A percentile compares a stretch with the other conserved stretches of the same genome.
phyloP scores from a whole-genome alignment of 2,329 filamentous ascomycete species.

The Alternaria sp. region DNA sequence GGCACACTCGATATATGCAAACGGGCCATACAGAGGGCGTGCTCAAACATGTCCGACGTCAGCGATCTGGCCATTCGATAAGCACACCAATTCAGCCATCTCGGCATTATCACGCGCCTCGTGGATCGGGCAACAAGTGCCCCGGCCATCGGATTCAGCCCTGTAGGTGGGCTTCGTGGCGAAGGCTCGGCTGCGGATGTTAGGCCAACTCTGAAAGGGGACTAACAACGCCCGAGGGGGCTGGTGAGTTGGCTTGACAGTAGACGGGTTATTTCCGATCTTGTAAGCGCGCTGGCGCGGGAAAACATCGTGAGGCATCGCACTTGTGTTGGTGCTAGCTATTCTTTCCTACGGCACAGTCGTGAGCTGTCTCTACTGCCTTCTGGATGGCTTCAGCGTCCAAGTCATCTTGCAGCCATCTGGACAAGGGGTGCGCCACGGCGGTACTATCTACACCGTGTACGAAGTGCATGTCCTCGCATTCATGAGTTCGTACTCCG shows the following conservation, averaged over 20 bases:
- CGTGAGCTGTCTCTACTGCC: background rate
- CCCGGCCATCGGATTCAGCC: constrained; percentile 6
- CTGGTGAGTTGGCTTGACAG: constrained; percentile 4
- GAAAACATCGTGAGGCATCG: background rate
- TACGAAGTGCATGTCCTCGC: background rate
- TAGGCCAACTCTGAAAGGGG: background rate
- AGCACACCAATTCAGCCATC: constrained; percentile 5
- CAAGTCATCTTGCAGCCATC: background rate
- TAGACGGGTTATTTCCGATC: constrained; percentile 9
- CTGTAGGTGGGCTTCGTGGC: constrained; percentile 10
- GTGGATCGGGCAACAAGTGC: background rate
- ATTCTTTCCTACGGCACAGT: background rate
- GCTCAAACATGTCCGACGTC: constrained; percentile 15
- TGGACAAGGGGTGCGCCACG: background rate
- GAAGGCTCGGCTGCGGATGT: constrained; percentile 12
- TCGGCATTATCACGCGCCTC: constrained; percentile 16
- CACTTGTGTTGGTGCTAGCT: constrained; percentile 10
- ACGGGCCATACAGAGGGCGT: constrained; percentile 13
- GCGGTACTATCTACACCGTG: background rate
- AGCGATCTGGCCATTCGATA: constrained; percentile 13
- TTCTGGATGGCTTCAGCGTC: background rate
- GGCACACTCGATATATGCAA: constrained; percentile 19
- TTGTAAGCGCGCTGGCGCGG: background rate
- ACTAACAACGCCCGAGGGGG: background rate
- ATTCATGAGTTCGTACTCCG: background rate